Percentiles rank a stretch among this genome's conserved stretches.
These are phyloP conservation scores for Angomonas ambiguus DNA, from an alignment of 208 protist species.

Conservation along the genomic window DNA sequence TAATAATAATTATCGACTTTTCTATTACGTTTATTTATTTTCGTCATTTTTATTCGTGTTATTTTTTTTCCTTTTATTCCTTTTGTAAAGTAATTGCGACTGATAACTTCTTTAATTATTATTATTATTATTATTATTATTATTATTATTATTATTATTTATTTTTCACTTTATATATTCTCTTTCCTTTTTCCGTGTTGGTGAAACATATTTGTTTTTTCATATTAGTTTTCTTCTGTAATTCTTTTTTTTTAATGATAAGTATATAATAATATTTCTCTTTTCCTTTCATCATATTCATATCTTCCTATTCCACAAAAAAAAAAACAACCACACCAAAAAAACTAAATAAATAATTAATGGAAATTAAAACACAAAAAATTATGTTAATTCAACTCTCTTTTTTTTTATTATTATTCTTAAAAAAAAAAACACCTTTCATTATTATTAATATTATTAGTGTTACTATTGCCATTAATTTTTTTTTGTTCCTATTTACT, in stretches of 20 bases:
- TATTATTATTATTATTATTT: neutral
- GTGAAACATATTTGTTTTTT: conserved; percentile 21
- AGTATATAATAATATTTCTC: neutral
- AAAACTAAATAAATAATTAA: no score
- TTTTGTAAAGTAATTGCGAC: neutral
- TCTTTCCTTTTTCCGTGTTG: conserved; percentile 26
- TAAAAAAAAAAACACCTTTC: neutral
- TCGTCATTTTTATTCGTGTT: conserved; percentile 13
- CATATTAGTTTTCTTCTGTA: neutral
- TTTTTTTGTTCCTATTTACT: neutral
- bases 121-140: conserved; percentile 4
- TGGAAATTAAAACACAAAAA: no score
- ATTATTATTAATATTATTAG: neutral
- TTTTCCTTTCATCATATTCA: no score
- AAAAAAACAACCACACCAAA: no score
- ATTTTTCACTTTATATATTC: neutral
- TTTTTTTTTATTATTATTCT: no score
- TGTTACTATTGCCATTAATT: neutral
- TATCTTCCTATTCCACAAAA: conserved; percentile 5
- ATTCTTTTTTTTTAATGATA: conserved; percentile 10
- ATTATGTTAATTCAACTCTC: no score
- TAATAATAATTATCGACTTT: no score
- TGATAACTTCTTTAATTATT: neutral
- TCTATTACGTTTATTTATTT: no score
- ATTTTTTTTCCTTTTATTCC: conserved; percentile 11